Base-by-base conservation (phyloP, 2,329 filamentous ascomycete genomes). In the Aspergillus fumigatus region DNA sequence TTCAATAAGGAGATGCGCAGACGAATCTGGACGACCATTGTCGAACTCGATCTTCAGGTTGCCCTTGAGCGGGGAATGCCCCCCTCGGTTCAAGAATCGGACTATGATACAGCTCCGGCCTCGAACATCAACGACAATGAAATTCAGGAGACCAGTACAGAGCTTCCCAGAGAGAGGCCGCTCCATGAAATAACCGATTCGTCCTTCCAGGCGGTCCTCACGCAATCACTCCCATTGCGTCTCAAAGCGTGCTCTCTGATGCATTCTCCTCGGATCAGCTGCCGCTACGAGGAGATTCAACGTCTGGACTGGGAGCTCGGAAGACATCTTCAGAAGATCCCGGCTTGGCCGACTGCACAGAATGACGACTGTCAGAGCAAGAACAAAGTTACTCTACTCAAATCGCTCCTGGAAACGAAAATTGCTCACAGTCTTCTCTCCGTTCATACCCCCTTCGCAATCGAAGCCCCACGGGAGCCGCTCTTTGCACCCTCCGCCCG, bases 21-120 rank as follows among this genome's bases (percentile, higher is more conserved):
- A 52, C 75, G 83, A 47, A 69, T 86, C 2, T 86, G 83, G 83
- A 75, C 74, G 1, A 83, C 82, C 1, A 80, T 84, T 9, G 69
- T 81, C 9, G 82, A 85, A 61, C 68, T 85, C 26, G 82, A 85
- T 54, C 66, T 84, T 2, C 82, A 84, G 61, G 75, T 80, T 0
- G 80, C 81, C 1, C 69, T 84, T 14, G 81, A 84, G 58, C 75
- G 76, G 11, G 83, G 83, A 0, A 80, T 85, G 71, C 77, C 80
- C 2, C 78, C 82, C 41, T 73, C 71, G 1, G 55, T 78, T 14
- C 74, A 75, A 47, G 66, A 68, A 11, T 68, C 68, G 0, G 74
- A 78, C 52, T 82, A 80, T 56, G 82, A 85, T 58, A 76, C 75
- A 3, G 70, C 73, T 8, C 67, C 77, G 4, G 80, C 82, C 1